A percentile compares a stretch with the other conserved stretches of the same genome.
Evolutionary conservation across 2,329 filamentous ascomycete genomes (phyloP).

Genomic region (Hymenoscyphus fraxineus): DNA sequence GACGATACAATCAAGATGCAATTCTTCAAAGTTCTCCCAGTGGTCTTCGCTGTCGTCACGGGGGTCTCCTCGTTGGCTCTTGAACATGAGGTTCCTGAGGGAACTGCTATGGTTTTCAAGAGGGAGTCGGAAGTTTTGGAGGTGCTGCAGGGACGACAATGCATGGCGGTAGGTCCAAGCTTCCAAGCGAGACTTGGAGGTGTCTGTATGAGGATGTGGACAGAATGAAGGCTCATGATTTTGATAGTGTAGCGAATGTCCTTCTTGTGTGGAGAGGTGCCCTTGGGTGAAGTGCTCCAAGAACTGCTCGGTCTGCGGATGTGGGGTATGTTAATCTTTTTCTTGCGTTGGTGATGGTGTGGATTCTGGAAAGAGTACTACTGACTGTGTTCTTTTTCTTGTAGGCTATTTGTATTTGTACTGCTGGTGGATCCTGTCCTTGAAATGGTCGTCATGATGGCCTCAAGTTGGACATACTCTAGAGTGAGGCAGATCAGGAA

Average conservation of each 20-base stretch:
- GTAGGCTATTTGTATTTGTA: background rate
- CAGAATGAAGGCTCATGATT: background rate
- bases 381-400: background rate
- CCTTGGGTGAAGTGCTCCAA: background rate
- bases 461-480: too few species aligned
- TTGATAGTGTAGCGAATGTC: background rate
- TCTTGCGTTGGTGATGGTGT: background rate
- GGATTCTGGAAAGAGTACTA: background rate
- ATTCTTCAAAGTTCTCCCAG: background rate
- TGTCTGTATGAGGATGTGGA: background rate
- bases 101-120: background rate
- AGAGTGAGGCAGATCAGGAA: too few species aligned
- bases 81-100: background rate
- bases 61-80: background rate
- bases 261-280: background rate
- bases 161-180: background rate
- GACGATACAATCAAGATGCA: background rate
- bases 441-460: background rate
- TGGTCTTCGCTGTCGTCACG: background rate
- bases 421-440: background rate
- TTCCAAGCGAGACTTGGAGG: background rate
- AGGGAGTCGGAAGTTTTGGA: background rate
- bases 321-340: background rate
- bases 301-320: background rate
- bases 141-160: background rate